Conservation (phyloP, 371 early-diverging fungal genomes). For the Entomophthora muscae region DNA sequence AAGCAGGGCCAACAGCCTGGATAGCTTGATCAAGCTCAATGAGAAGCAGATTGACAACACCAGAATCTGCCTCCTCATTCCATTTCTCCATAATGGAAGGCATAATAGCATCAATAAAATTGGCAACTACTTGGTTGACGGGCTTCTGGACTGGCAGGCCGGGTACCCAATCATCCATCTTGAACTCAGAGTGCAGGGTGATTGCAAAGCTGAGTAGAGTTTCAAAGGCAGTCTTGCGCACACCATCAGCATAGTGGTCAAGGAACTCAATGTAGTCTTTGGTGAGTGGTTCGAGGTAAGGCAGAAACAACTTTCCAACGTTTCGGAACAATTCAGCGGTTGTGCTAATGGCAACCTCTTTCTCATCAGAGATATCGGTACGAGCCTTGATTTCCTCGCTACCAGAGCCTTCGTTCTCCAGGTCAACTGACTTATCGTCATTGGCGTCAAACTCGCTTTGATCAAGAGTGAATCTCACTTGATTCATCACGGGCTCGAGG, state of each 20-base stretch:
- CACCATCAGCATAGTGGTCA: slow-evolving; percentile 57
- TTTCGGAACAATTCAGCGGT: slow-evolving; percentile 70
- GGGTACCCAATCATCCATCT: slow-evolving; percentile 42
- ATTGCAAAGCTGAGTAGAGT: slow-evolving; percentile 56
- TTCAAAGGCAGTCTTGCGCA: slow-evolving; percentile 55
- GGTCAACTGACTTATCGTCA: slow-evolving; percentile 22
- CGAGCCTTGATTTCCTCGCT: slow-evolving; percentile 34
- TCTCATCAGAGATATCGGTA: slow-evolving; percentile 77
- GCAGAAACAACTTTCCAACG: slow-evolving; percentile 54
- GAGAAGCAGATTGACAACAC: slow-evolving; percentile 59
- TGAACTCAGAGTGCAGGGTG: slow-evolving; percentile 50
- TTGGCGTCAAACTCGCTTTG: slow-evolving; percentile 40
- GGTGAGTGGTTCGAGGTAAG: slow-evolving; percentile 33
- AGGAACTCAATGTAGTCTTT: slow-evolving; percentile 17
- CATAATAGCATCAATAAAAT: slow-evolving; percentile 43
- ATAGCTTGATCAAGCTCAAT: slow-evolving; percentile 48
- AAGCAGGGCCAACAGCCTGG: slow-evolving; percentile 55
- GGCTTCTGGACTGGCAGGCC: slow-evolving; percentile 44
- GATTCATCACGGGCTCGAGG: slow-evolving; percentile 52
- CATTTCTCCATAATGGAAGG: slow-evolving; percentile 47
- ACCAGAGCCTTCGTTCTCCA: slow-evolving; percentile 25
- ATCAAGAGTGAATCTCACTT: slow-evolving; percentile 49
- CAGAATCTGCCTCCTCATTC: slow-evolving; percentile 68
- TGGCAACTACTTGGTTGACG: slow-evolving; percentile 53
- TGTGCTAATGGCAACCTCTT: slow-evolving; percentile 75